These are phyloP conservation scores for Candida sithepensis DNA, from an alignment of 805 yeast species.

Conservation along the genomic window DNA sequence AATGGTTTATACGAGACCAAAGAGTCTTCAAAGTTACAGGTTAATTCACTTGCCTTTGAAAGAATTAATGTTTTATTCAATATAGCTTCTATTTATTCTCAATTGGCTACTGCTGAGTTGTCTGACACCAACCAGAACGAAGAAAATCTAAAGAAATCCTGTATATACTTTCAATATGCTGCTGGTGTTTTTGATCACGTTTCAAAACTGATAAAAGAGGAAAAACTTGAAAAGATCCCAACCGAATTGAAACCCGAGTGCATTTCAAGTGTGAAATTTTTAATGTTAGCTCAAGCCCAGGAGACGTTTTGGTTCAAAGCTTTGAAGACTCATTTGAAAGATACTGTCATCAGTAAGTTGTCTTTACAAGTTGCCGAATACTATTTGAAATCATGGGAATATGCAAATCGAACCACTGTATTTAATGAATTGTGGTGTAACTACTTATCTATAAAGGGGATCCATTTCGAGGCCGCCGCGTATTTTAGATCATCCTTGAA, in stretches of 20 bases:
- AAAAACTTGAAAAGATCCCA: neutral
- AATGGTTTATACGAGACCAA: slow-evolving; percentile 52
- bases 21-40: slow-evolving; percentile 43
- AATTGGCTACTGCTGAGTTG: slow-evolving; percentile 42
- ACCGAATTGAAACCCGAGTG: slow-evolving; percentile 32
- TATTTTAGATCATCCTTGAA: slow-evolving; percentile 56
- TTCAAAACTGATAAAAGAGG: neutral
- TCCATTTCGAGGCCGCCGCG: slow-evolving; percentile 71
- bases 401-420: slow-evolving; percentile 38
- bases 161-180: slow-evolving; percentile 62
- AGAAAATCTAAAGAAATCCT: slow-evolving; percentile 59
- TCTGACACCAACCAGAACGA: slow-evolving; percentile 36
- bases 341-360: slow-evolving; percentile 59
- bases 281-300: slow-evolving; percentile 83
- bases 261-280: slow-evolving; percentile 45
- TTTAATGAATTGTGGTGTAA: slow-evolving; percentile 54
- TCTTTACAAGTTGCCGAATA: slow-evolving; percentile 59
- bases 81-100: slow-evolving; percentile 61
- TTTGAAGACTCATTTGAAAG: slow-evolving; percentile 43
- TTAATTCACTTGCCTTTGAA: slow-evolving; percentile 55
- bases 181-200: slow-evolving; percentile 61
- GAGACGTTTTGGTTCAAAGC: slow-evolving; percentile 84
- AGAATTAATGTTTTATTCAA: slow-evolving; percentile 62
- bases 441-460: slow-evolving; percentile 54
- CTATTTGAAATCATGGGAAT: slow-evolving; percentile 45